Conservation (phyloP, 177 flowering plant species). For the Tripterygium wilfordii region DNA sequence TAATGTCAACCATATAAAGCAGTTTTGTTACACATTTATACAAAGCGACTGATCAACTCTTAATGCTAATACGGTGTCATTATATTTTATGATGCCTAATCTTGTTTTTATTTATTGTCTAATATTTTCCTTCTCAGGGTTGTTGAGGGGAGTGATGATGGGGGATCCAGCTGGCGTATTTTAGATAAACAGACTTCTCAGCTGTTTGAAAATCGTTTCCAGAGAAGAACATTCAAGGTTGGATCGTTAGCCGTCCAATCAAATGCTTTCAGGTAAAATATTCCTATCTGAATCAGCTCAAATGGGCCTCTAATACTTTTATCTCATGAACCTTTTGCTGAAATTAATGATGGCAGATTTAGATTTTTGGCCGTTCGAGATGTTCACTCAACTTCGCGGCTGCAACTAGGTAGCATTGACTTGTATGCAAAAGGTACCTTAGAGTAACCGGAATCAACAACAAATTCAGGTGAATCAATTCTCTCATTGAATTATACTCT, state of each 20-base stretch:
- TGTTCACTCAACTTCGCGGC: slow-evolving; percentile 46
- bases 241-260: slow-evolving; percentile 24
- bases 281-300: too few relatives aligned
- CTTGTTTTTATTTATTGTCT: neutral
- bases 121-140: slow-evolving; percentile 41
- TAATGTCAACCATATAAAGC: too few relatives aligned
- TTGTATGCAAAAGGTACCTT: slow-evolving; percentile 30
- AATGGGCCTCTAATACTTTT: too few relatives aligned
- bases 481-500: too few relatives aligned
- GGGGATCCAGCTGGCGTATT: slow-evolving; percentile 69
- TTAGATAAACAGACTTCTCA: slow-evolving; percentile 70
- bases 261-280: slow-evolving; percentile 66
- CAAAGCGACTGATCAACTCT: too few relatives aligned
- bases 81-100: neutral
- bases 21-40: too few relatives aligned
- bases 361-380: slow-evolving; percentile 63
- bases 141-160: slow-evolving; percentile 82
- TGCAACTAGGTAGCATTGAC: slow-evolving; percentile 86
- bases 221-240: slow-evolving; percentile 52
- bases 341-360: slow-evolving; percentile 40
- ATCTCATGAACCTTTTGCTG: neutral
- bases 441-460: too few relatives aligned
- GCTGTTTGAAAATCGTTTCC: slow-evolving; percentile 67
- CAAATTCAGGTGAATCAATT: too few relatives aligned
- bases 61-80: too few relatives aligned